Evolutionary conservation across 169 alveolate species (phyloP), one percentile per base, ranked within the genome.

Genomic region (Babesia divergens): DNA sequence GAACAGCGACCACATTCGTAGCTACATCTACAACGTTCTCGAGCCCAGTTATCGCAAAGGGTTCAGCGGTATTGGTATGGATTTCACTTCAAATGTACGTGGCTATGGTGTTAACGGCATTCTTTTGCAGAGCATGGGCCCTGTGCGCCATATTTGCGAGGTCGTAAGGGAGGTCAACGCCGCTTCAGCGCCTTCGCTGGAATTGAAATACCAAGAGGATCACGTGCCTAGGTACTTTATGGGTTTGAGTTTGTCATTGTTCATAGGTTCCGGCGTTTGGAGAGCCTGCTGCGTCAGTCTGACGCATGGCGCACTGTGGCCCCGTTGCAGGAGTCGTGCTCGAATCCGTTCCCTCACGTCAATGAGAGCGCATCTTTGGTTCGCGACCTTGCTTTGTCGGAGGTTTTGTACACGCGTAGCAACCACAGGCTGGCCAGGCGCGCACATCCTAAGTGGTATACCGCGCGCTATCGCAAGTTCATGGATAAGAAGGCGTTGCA

Each of bases 381-480:
- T 43, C 56, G 86, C 50, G 82, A 69, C 65, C 74, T 86, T 18
- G 82, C 71, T 16, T 31, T 82, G 22, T 47, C 83, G 6, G 92
- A 86, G 31, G 76, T 86, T 7, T 64, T 82, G 34, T 74, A 86
- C 49, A 77, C 89, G 37, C 68, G 83, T 16, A 70, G 82, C 32
- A 79, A 86, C 59, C 86, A 82, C 68, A 42, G 92, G n/a, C 32
- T 86, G 16, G 79, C 74, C 40, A 65, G 87, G 31, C 64, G 89
- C 37, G 79, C 89, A 40, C 92, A 86, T 50, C 92, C 92, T 34
- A 82, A 82, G 65, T 86, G 92, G 92, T 74, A 79, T 65, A 53
- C 76, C 31, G 75, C 82, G 6, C 34, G 68, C 11, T 76, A 76
- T 38, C 74, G 65, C 66, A 76, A 67, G 65, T 76, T 66, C 64